phyloP scores from a whole-genome alignment of 2,329 filamentous ascomycete genomes.

The Verticillium nonalfalfae region DNA sequence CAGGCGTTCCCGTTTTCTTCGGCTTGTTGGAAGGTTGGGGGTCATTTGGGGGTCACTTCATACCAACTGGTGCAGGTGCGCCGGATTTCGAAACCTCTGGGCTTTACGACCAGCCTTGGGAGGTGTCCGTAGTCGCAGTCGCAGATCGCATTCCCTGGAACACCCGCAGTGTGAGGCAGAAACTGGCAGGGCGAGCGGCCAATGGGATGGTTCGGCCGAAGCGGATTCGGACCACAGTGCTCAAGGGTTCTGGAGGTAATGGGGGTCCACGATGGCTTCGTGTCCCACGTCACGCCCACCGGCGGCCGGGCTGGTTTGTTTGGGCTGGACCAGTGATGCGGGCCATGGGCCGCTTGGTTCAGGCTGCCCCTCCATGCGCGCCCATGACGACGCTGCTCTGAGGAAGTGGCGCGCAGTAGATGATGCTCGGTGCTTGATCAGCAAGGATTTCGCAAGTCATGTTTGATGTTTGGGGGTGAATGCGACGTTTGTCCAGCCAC shows the following conservation, averaged over 20 bases:
- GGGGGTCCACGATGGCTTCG: not conserved
- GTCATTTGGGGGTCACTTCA: not conserved
- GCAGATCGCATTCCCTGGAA: conserved; percentile 11
- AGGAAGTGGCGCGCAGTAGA: not conserved
- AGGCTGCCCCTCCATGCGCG: not conserved
- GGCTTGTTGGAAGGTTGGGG: not conserved
- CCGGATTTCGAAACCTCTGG: too few species aligned
- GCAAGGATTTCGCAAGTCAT: not conserved
- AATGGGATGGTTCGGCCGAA: conserved; percentile 10
- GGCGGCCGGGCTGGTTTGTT: not conserved
- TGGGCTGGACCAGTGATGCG: not conserved
- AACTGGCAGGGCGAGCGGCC: conserved; percentile 3
- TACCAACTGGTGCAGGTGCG: too few species aligned
- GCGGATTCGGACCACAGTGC: conserved; percentile 13
- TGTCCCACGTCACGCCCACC: not conserved
- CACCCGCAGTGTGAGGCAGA: conserved; percentile 12
- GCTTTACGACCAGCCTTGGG: not conserved
- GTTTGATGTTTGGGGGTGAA: not conserved
- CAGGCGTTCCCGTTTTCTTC: not conserved
- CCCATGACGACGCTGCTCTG: not conserved
- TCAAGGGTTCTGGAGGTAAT: not conserved
- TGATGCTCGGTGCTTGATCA: not conserved
- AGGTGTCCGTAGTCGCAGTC: conserved; percentile 10
- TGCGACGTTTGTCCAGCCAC: not conserved
- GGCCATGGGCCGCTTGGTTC: not conserved